Percentiles rank a stretch among this genome's conserved stretches.
phyloP scores from a whole-genome alignment of 2,329 filamentous ascomycete genomes.

The Dothideomycetes sp. region DNA sequence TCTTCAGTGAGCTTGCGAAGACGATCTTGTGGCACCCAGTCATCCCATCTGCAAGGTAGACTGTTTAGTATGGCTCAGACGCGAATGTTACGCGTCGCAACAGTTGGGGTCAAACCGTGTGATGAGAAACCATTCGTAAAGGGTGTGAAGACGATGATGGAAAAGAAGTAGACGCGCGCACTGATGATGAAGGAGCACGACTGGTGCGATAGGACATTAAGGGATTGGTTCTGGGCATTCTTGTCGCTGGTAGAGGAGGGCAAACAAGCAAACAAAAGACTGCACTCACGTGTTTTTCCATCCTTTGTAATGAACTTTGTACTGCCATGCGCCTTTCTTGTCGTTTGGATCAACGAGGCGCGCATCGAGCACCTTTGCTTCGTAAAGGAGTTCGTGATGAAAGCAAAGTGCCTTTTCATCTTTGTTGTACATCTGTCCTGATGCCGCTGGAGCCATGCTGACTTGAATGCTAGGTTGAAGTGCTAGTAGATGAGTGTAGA shows the following conservation, averaged over 20 bases:
- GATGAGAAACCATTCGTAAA: too few relatives aligned
- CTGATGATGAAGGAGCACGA: too few relatives aligned
- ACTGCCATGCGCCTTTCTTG: slow-evolving; percentile 67
- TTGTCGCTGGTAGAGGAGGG: too few relatives aligned
- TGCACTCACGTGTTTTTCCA: slow-evolving; percentile 86
- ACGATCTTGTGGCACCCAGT: slow-evolving; percentile 91
- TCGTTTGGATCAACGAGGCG: slow-evolving; percentile 50
- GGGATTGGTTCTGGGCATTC: neutral
- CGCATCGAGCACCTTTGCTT: slow-evolving; percentile 86
- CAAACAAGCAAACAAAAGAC: neutral
- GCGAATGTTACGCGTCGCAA: too few relatives aligned
- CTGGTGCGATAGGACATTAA: too few relatives aligned
- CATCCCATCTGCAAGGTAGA: slow-evolving; percentile 62
- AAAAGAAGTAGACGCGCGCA: too few relatives aligned
- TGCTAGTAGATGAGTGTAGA: neutral
- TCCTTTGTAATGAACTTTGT: slow-evolving; percentile 96
- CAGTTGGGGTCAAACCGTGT: too few relatives aligned
- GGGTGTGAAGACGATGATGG: too few relatives aligned
- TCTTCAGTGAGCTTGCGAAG: slow-evolving; percentile 91
- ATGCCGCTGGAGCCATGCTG: slow-evolving; percentile 48
- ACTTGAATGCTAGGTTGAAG: neutral
- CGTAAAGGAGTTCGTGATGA: slow-evolving; percentile 92
- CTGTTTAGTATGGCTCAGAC: neutral
- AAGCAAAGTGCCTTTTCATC: slow-evolving; percentile 96
- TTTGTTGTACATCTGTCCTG: slow-evolving; percentile 48